phyloP scores from a whole-genome alignment of 2,329 filamentous ascomycete genomes.

The Botryotinia convoluta region DNA sequence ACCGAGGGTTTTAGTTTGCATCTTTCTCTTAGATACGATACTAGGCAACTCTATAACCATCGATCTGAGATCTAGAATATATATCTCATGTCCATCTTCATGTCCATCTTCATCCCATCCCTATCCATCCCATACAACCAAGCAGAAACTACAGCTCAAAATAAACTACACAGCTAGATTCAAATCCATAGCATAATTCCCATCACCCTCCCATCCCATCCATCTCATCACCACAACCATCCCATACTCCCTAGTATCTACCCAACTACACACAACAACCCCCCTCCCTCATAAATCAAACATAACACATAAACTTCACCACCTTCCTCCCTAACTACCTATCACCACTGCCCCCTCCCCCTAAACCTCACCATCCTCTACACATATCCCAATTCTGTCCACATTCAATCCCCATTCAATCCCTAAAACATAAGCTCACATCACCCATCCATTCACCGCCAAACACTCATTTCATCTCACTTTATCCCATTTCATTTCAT shows the following conservation, averaged over 20 bases:
- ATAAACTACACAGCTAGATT: too few species aligned
- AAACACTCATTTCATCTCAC: not conserved
- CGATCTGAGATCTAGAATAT: too few species aligned
- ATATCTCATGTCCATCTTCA: too few species aligned
- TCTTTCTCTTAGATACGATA: not conserved
- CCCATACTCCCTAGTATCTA: not conserved
- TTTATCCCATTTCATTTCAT: not conserved
- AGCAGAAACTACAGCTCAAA: too few species aligned
- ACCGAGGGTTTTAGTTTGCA: not conserved
- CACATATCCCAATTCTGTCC: not conserved
- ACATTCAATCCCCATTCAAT: too few species aligned
- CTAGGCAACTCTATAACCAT: too few species aligned
- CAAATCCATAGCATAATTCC: not conserved
- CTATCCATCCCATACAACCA: not conserved
- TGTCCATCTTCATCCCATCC: too few species aligned
- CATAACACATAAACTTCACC: not conserved
- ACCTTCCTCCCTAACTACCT: not conserved
- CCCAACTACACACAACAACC: not conserved
- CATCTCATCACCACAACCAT: not conserved
- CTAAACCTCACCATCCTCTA: not conserved
- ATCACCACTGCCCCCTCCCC: not conserved
- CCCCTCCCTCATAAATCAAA: too few species aligned
- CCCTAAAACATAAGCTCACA: not conserved
- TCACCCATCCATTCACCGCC: not conserved
- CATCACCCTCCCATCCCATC: not conserved